A percentile compares a stretch with the other conserved stretches of the same genome.
Conservation (phyloP, 257 asterid species). For the Lycium barbarum region DNA sequence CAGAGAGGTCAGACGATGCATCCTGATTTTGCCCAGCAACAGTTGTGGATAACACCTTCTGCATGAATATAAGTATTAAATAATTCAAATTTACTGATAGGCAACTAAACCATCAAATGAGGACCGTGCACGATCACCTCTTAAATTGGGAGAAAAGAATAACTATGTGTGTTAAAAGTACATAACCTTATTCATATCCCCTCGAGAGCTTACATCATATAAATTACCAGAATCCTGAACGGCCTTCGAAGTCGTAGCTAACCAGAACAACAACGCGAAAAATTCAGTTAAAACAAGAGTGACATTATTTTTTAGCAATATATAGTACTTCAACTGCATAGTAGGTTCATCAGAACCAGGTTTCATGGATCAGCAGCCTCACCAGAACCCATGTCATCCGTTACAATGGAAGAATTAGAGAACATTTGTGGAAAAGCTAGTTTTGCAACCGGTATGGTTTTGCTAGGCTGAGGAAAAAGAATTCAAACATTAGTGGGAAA, state of each 20-base stretch:
- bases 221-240: conserved; percentile 34
- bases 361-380: conserved; percentile 32
- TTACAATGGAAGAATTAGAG: conserved; percentile 29
- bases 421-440: conserved; percentile 30
- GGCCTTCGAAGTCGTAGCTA: conserved; percentile 40
- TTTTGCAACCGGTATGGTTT: conserved; percentile 23
- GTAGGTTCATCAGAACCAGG: conserved; percentile 30
- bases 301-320: not conserved
- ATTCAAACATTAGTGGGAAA: conserved; percentile 14
- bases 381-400: conserved; percentile 39
- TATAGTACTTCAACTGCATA: conserved; percentile 36
- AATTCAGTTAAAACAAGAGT: not conserved
- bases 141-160: not conserved
- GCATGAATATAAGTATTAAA: conserved; percentile 30
- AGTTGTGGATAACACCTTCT: conserved; percentile 45
- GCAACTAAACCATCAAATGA: not conserved
- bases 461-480: conserved; percentile 43
- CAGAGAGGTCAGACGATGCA: conserved; percentile 38
- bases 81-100: not conserved
- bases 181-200: conserved; percentile 56
- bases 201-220: conserved; percentile 32
- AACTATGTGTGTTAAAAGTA: not conserved
- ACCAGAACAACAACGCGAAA: conserved; percentile 9
- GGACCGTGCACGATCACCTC: not conserved
- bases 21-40: conserved; percentile 31